Evolutionary conservation across 352 stramenopile genomes (phyloP).

Genomic region (Phytophthora crassamura): DNA sequence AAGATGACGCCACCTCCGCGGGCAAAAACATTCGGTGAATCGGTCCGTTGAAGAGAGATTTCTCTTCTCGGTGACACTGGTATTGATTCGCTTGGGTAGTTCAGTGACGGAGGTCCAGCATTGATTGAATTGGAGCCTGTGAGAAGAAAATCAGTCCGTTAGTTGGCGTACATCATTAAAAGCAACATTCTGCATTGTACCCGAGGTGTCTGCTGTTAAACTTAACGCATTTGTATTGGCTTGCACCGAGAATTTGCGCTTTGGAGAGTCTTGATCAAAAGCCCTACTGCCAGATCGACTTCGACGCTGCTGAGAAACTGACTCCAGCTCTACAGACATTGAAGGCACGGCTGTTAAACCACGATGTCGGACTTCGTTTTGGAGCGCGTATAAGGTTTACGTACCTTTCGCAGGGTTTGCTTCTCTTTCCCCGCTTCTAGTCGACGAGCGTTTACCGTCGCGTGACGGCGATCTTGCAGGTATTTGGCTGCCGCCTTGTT

Average conservation of each 20-base stretch:
- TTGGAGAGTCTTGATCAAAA: slow-evolving; percentile 16
- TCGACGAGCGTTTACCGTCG: slow-evolving; percentile 21
- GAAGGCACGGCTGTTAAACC: not conserved
- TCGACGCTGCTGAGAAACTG: slow-evolving; percentile 10
- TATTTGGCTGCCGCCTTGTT: not conserved
- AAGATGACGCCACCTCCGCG: slow-evolving; percentile 33
- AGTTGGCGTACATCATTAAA: no score
- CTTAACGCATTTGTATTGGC: slow-evolving; percentile 19
- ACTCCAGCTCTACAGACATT: slow-evolving; percentile 8
- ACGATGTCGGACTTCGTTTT: no score
- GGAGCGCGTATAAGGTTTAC: not conserved
- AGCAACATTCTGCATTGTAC: slow-evolving; percentile 7
- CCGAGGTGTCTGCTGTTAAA: slow-evolving; percentile 8
- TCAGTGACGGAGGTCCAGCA: not conserved
- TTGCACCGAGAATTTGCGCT: slow-evolving; percentile 29
- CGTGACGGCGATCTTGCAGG: slow-evolving; percentile 9
- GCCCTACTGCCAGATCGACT: slow-evolving; percentile 17
- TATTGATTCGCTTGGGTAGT: slow-evolving; percentile 2
- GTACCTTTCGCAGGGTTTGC: slow-evolving; percentile 9
- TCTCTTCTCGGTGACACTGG: slow-evolving; percentile 22
- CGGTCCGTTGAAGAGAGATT: slow-evolving; percentile 7
- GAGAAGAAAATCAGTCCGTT: not conserved
- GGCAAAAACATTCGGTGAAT: slow-evolving; percentile 19
- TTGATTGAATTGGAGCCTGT: not conserved
- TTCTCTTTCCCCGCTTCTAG: slow-evolving; percentile 15